Conservation (phyloP, 2,329 filamentous ascomycete species). For the Penicillium sp. region DNA sequence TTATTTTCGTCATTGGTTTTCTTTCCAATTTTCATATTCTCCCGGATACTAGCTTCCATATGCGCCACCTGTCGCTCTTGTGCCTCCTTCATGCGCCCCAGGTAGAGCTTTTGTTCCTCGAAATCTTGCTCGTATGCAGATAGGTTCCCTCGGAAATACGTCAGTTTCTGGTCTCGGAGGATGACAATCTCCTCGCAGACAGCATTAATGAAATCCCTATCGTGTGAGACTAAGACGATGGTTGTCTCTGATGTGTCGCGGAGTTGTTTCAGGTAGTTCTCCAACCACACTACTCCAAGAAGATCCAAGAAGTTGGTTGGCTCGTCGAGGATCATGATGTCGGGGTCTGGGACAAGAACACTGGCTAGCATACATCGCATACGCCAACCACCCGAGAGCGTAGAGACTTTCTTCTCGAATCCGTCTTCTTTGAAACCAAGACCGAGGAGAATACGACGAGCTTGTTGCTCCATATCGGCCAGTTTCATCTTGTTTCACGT, state of each 20-base stretch:
- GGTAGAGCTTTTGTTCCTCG: conserved; percentile 63
- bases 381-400: conserved; percentile 74
- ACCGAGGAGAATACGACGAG: conserved; percentile 65
- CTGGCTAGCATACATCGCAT: conserved; percentile 67
- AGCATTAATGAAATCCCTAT: conserved; percentile 74
- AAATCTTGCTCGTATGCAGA: conserved; percentile 68
- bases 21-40: conserved; percentile 73
- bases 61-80: conserved; percentile 79
- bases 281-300: conserved; percentile 80
- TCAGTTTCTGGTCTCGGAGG: conserved; percentile 68
- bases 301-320: conserved; percentile 86
- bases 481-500: conserved; percentile 49
- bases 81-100: conserved; percentile 75
- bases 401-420: conserved; percentile 60
- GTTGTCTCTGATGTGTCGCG: conserved; percentile 59
- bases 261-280: conserved; percentile 65
- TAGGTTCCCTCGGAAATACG: conserved; percentile 73
- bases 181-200: conserved; percentile 76
- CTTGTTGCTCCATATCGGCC: conserved; percentile 63
- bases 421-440: conserved; percentile 68
- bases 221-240: conserved; percentile 78
- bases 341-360: conserved; percentile 68
- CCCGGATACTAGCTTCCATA: conserved; percentile 73
- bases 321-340: conserved; percentile 80
- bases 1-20: conserved; percentile 81